Evolutionary conservation across 176 grass and related monocot genomes (phyloP).

Genomic region (Avena sativa): DNA sequence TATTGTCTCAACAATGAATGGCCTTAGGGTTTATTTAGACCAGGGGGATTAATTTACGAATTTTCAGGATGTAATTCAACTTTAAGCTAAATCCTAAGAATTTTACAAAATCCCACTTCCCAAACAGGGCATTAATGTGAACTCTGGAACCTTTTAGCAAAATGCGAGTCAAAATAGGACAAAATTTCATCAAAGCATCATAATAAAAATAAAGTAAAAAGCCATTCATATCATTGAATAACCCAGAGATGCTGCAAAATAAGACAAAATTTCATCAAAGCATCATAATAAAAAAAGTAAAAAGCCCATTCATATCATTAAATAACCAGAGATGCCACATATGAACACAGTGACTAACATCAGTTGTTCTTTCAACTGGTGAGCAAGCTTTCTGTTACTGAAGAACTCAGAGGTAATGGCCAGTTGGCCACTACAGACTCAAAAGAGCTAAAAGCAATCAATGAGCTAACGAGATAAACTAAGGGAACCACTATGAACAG

Average conservation of each 20-base stretch:
- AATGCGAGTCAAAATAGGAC: not conserved
- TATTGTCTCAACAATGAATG: conserved; percentile 7
- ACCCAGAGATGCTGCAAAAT: not conserved
- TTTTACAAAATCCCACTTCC: not conserved
- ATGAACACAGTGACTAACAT: not conserved
- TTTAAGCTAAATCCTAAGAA: conserved; percentile 19
- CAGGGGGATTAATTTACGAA: not conserved
- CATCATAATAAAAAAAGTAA: not conserved
- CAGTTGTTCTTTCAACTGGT: not conserved
- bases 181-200: not conserved
- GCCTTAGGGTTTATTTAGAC: conserved; percentile 5
- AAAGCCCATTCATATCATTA: not conserved
- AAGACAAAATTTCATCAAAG: not conserved
- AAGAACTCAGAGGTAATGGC: not conserved
- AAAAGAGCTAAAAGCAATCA: not conserved
- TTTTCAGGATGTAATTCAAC: not conserved
- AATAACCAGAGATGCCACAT: conserved; percentile 6
- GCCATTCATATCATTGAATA: not conserved
- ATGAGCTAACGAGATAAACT: not conserved
- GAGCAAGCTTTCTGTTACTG: not conserved
- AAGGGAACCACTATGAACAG: not conserved
- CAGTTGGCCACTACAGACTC: not conserved
- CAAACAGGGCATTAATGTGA: conserved; percentile 10
- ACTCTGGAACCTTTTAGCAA: conserved; percentile 4
- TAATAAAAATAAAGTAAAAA: not conserved